phyloP scores from a whole-genome alignment of 2,329 filamentous ascomycete species.

The Exserohilum rostratum region DNA sequence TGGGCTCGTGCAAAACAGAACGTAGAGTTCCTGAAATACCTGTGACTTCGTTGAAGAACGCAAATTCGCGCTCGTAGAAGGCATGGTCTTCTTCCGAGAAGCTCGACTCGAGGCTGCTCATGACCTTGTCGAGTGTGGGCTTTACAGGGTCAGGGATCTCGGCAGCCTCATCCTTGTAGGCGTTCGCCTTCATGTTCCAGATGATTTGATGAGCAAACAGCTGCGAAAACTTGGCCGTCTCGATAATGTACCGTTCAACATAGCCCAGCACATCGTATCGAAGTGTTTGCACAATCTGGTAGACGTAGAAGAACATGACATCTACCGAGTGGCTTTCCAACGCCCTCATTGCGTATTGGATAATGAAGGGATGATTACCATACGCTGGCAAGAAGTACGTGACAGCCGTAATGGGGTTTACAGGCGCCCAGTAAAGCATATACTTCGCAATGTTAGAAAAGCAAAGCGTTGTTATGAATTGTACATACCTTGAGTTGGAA shows the following conservation, averaged over 20 bases:
- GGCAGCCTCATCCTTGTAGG: constrained; percentile 95
- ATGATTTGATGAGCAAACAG: constrained; percentile 99
- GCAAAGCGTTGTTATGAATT: not conserved
- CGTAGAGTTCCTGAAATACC: constrained; percentile 94
- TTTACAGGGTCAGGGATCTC: constrained; percentile 91
- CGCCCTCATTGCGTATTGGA: constrained; percentile 96
- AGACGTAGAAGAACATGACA: constrained; percentile 98
- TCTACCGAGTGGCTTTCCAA: constrained; percentile 95
- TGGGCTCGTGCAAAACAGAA: constrained; percentile 87
- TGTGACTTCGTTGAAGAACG: constrained; percentile 98
- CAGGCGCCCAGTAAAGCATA: constrained; percentile 87
- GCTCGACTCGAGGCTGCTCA: constrained; percentile 78
- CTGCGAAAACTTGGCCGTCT: constrained; percentile 97
- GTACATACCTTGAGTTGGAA: constrained; percentile 68
- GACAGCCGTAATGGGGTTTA: constrained; percentile 90
- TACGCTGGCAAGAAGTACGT: constrained; percentile 93
- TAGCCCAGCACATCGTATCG: constrained; percentile 93
- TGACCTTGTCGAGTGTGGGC: constrained; percentile 89
- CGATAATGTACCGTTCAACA: constrained; percentile 93
- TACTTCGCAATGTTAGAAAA: constrained; percentile 60
- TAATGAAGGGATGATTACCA: constrained; percentile 86
- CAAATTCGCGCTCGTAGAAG: constrained; percentile 94
- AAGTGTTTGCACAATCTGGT: constrained; percentile 94
- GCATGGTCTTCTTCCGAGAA: constrained; percentile 79
- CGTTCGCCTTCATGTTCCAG: constrained; percentile 99